phyloP scores from a whole-genome alignment of 495 filamentous ascomycete genomes.

The Aspergillus sclerotioniger region DNA sequence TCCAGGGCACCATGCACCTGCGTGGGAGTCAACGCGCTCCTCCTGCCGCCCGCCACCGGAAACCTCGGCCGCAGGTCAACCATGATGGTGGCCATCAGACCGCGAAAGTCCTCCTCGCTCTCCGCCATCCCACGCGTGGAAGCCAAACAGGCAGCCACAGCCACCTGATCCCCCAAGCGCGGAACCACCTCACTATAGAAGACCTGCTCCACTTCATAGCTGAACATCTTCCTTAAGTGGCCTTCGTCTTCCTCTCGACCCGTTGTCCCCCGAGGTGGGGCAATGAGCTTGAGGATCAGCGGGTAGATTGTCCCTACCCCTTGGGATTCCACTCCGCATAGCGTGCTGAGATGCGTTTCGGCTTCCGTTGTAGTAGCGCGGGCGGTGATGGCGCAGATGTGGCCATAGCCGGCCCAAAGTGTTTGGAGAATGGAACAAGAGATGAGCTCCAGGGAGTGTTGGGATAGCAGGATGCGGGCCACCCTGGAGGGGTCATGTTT shows the following conservation, averaged over 20 bases:
- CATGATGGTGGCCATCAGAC: conserved; percentile 37
- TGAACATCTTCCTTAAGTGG: conserved; percentile 39
- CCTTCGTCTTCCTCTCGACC: conserved; percentile 28
- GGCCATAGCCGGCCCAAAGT: conserved; percentile 41
- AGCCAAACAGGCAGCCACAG: conserved; percentile 33
- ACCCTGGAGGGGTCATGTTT: conserved; percentile 26
- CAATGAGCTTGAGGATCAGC: conserved; percentile 41
- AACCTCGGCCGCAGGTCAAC: conserved; percentile 30
- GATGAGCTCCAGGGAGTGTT: conserved; percentile 34
- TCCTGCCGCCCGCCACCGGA: conserved; percentile 31
- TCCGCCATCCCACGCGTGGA: conserved; percentile 28
- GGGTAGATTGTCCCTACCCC: conserved; percentile 23
- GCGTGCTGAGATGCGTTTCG: conserved; percentile 21
- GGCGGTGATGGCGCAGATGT: conserved; percentile 33
- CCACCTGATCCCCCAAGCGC: conserved; percentile 23
- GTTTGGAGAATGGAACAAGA: conserved; percentile 34
- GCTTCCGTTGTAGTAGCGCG: conserved; percentile 27
- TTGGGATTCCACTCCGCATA: conserved; percentile 23
- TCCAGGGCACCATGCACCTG: conserved; percentile 33
- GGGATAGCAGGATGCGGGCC: conserved; percentile 35
- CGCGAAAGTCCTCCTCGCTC: conserved; percentile 24
- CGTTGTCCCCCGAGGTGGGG: conserved; percentile 23
- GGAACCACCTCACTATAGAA: conserved; percentile 36
- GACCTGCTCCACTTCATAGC: conserved; percentile 37
- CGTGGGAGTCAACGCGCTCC: conserved; percentile 18